phyloP scores from a whole-genome alignment of 352 stramenopile species.

The Phytophthora fragariae region DNA sequence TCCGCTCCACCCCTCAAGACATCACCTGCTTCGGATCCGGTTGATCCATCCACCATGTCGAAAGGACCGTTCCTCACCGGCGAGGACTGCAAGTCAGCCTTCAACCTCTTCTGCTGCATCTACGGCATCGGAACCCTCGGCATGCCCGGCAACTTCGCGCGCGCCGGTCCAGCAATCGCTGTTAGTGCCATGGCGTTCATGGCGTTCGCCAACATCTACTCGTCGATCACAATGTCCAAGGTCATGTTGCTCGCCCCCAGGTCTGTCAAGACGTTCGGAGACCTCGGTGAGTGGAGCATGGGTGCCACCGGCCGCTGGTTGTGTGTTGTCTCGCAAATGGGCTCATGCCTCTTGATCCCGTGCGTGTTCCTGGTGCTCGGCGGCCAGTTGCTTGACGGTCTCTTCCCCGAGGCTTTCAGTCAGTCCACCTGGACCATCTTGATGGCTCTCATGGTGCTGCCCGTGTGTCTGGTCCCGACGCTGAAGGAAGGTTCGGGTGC shows the following conservation, averaged over 20 bases:
- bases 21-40: conserved; percentile 13
- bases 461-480: conserved; percentile 64
- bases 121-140: conserved; percentile 77
- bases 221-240: conserved; percentile 64
- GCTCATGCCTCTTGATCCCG: conserved; percentile 60
- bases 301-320: conserved; percentile 58
- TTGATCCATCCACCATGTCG: conserved; percentile 29
- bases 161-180: conserved; percentile 59
- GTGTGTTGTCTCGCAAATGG: conserved; percentile 63
- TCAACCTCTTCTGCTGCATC: conserved; percentile 74
- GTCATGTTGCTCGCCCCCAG: conserved; percentile 62
- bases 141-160: conserved; percentile 76
- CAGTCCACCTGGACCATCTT: conserved; percentile 68
- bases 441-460: conserved; percentile 61
- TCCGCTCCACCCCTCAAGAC: neutral
- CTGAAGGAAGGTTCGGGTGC: conserved; percentile 69
- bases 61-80: conserved; percentile 52
- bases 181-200: conserved; percentile 67
- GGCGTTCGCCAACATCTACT: conserved; percentile 74
- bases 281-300: conserved; percentile 68
- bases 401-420: conserved; percentile 61
- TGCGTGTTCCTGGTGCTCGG: conserved; percentile 70
- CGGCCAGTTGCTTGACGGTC: conserved; percentile 51
- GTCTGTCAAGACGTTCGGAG: conserved; percentile 64
- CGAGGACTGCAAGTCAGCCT: conserved; percentile 64